Evolutionary conservation across 306 rosid genomes (phyloP).

Genomic region (Prunus mira): DNA sequence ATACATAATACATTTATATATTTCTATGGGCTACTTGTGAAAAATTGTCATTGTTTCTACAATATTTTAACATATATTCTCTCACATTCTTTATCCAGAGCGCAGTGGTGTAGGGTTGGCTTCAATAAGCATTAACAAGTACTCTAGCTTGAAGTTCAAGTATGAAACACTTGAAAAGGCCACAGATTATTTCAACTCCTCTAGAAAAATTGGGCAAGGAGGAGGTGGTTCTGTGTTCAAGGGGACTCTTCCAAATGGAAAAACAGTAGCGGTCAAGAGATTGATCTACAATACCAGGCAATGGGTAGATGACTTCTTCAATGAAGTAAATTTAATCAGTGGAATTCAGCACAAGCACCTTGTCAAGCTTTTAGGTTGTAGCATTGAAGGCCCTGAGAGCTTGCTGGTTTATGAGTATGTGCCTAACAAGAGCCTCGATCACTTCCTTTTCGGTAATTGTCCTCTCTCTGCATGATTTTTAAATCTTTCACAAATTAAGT

Average conservation of each 20-base stretch:
- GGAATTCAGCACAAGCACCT: conserved; percentile 82
- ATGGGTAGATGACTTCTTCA: conserved; percentile 96
- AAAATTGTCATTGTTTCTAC: not conserved
- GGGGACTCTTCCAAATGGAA: conserved; percentile 64
- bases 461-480: conserved; percentile 4
- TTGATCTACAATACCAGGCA: conserved; percentile 78
- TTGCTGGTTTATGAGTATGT: conserved; percentile 76
- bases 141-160: conserved; percentile 58
- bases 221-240: conserved; percentile 85
- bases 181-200: conserved; percentile 64
- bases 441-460: conserved; percentile 63
- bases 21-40: no score
- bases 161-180: conserved; percentile 83
- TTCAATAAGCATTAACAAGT: conserved; percentile 38
- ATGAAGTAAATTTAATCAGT: conserved; percentile 77
- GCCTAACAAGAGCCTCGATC: conserved; percentile 71
- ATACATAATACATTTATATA: not conserved
- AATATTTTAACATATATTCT: not conserved
- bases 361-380: conserved; percentile 76
- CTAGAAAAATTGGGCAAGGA: conserved; percentile 78
- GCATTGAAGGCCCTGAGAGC: conserved; percentile 98
- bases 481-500: not conserved
- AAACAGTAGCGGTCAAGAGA: conserved; percentile 79
- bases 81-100: conserved; percentile 19
- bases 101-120: conserved; percentile 29